phyloP scores from a whole-genome alignment of 441 rosid species.

The Euphorbia schlechtendalii region DNA sequence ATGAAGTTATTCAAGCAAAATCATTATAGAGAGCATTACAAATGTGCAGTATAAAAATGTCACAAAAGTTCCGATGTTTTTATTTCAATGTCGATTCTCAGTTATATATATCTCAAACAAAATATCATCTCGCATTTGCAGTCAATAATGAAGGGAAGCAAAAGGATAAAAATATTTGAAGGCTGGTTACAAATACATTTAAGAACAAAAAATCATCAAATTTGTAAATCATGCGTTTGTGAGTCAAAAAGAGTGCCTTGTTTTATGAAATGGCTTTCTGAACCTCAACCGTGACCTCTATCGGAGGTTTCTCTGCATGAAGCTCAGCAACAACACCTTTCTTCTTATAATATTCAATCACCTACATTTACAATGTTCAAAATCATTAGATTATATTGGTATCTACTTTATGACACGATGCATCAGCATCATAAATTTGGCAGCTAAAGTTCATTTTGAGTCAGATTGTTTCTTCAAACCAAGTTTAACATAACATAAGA shows the following conservation, averaged over 20 bases:
- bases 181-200: constrained; percentile 13
- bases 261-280: constrained; percentile 54
- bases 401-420: background rate
- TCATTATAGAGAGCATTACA: background rate
- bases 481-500: background rate
- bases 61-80: constrained; percentile 1
- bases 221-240: background rate
- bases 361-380: constrained; percentile 35
- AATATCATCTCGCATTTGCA: constrained; percentile 15
- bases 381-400: background rate
- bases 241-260: background rate
- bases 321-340: constrained; percentile 65
- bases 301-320: constrained; percentile 75
- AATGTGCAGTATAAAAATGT: background rate
- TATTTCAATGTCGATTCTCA: constrained; percentile 9
- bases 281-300: constrained; percentile 72
- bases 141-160: constrained; percentile 2
- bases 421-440: too few relatives aligned
- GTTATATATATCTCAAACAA: constrained; percentile 9
- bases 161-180: background rate
- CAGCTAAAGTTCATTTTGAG: too few relatives aligned
- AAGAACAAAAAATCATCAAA: constrained; percentile 12
- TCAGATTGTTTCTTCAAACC: too few relatives aligned
- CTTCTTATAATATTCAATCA: constrained; percentile 68
- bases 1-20: too few relatives aligned